These are phyloP conservation scores for Elongisporangium anandrum DNA, from an alignment of 352 stramenopile species.

Conservation along the genomic window DNA sequence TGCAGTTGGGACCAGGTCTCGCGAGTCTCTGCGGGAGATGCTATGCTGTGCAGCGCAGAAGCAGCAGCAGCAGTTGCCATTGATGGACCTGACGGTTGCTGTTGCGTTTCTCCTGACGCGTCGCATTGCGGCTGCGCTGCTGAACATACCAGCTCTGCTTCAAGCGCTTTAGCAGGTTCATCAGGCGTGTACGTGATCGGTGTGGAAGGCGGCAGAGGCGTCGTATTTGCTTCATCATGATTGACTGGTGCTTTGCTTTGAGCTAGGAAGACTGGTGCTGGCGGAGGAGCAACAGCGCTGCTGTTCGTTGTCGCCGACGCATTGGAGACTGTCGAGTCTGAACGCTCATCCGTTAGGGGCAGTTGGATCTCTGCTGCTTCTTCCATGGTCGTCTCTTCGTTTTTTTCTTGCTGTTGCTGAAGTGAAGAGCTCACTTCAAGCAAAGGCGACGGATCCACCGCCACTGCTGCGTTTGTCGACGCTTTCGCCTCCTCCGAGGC, in stretches of 20 bases:
- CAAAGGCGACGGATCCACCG: background rate
- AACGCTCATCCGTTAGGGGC: background rate
- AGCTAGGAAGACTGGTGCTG: background rate
- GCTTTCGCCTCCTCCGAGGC: conserved; percentile 11
- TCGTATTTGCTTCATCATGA: background rate
- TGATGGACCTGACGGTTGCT: background rate
- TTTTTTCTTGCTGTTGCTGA: background rate
- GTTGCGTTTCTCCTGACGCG: background rate
- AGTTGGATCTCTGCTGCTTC: background rate
- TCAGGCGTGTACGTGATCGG: background rate
- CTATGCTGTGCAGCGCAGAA: background rate
- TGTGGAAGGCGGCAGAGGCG: background rate
- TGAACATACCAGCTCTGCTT: background rate
- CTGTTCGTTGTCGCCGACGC: background rate
- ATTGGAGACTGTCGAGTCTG: background rate
- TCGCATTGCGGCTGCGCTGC: background rate
- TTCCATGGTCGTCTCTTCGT: background rate
- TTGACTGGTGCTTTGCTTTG: background rate
- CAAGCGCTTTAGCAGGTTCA: background rate
- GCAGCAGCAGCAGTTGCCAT: background rate
- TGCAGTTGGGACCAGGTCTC: conserved; percentile 64
- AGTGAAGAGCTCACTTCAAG: background rate
- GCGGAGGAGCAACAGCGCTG: background rate
- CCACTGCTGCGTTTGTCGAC: background rate
- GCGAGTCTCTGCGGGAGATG: conserved; percentile 22